Conservation (phyloP, 345 rosid species). For the Noccaea caerulescens region DNA sequence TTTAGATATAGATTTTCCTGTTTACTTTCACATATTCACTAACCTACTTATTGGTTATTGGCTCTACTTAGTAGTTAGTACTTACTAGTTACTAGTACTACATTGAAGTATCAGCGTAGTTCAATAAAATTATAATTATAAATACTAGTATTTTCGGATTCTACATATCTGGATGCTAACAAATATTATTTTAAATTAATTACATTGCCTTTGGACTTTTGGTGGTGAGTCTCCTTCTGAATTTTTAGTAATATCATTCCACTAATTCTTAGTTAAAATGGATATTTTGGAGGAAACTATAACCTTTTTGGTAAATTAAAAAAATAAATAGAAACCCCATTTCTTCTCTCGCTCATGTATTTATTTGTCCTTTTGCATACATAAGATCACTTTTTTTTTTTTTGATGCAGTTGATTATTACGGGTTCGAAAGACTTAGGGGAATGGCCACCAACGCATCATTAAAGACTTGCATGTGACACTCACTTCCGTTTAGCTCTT, state of each 20-base stretch:
- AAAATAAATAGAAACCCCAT: too few relatives aligned
- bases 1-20: neutral
- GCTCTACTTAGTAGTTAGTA: neutral
- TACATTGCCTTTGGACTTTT: neutral
- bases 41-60: neutral
- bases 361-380: too few relatives aligned
- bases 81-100: too few relatives aligned
- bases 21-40: neutral
- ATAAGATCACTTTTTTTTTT: too few relatives aligned
- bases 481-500: neutral
- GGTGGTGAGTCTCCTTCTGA: neutral
- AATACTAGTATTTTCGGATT: neutral
- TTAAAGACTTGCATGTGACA: constrained; percentile 10
- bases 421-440: neutral
- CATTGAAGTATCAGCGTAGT: neutral
- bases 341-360: too few relatives aligned
- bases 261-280: neutral
- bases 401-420: too few relatives aligned
- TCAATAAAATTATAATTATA: neutral
- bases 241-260: neutral
- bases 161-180: neutral
- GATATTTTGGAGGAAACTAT: neutral
- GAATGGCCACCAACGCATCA: constrained; percentile 14
- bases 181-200: neutral
- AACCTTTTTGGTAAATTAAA: too few relatives aligned